Percentiles rank a stretch among this genome's conserved stretches.
Evolutionary conservation across 345 rosid genomes (phyloP).

Genomic region (Rhizophora mangle): DNA sequence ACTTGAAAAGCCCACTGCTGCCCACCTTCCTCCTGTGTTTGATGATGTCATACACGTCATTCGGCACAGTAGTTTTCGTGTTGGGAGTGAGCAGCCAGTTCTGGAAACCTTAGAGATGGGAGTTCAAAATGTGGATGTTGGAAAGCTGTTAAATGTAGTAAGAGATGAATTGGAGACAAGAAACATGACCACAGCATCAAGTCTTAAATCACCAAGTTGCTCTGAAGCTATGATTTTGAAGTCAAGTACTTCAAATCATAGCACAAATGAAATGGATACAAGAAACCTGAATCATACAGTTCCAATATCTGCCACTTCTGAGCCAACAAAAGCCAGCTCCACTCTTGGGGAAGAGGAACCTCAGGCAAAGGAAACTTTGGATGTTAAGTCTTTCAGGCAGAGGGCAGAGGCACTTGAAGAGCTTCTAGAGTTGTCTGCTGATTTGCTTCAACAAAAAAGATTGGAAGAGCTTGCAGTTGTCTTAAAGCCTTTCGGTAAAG

Average conservation of each 20-base stretch:
- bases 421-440: constrained; percentile 86
- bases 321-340: constrained; percentile 39
- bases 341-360: constrained; percentile 47
- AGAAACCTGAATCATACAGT: constrained; percentile 25
- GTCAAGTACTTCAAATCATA: constrained; percentile 41
- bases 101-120: constrained; percentile 82
- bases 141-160: constrained; percentile 69
- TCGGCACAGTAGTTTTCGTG: constrained; percentile 81
- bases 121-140: constrained; percentile 65
- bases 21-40: constrained; percentile 58
- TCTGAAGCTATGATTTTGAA: constrained; percentile 39
- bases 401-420: constrained; percentile 99
- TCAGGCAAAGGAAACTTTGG: constrained; percentile 64
- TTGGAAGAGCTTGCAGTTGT: constrained; percentile 93
- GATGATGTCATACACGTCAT: constrained; percentile 88
- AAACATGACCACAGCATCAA: constrained; percentile 30
- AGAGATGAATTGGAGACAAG: constrained; percentile 69
- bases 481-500: constrained; percentile 91
- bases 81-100: constrained; percentile 80
- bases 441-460: constrained; percentile 75
- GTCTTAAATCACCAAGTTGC: constrained; percentile 40
- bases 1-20: constrained; percentile 37
- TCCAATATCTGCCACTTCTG: constrained; percentile 41
- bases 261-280: constrained; percentile 42
- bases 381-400: constrained; percentile 84